A percentile compares a stretch with the other conserved stretches of the same genome.
These are phyloP conservation scores for Dothidotthia symphoricarpi DNA, from an alignment of 2,329 filamentous ascomycete species.

Conservation along the genomic window DNA sequence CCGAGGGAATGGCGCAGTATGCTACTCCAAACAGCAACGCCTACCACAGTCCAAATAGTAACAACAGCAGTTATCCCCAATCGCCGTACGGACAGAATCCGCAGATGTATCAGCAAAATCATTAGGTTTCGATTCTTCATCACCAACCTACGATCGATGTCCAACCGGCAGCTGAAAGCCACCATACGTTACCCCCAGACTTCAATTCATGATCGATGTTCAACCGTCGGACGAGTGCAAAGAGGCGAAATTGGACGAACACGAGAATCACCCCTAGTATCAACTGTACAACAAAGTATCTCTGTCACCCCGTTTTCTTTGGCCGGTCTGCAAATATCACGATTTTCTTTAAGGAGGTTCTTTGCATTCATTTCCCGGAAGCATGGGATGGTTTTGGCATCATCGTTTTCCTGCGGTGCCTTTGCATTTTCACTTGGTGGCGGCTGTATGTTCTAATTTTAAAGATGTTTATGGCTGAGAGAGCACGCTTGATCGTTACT, in stretches of 20 bases:
- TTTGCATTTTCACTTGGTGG: slow-evolving; percentile 42
- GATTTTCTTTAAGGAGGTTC: slow-evolving; percentile 27
- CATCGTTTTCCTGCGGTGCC: slow-evolving; percentile 30
- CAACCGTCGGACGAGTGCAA: too few species aligned
- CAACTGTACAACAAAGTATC: too few species aligned
- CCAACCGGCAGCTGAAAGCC: too few species aligned
- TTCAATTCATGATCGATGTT: too few species aligned
- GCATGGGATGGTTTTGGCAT: slow-evolving; percentile 16
- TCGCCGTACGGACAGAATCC: slow-evolving; percentile 52
- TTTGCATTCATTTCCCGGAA: slow-evolving; percentile 22
- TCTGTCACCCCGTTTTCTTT: slow-evolving; percentile 8
- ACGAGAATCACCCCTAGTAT: too few species aligned
- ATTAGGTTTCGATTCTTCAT: slow-evolving; percentile 17
- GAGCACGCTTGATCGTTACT: slow-evolving; percentile 9
- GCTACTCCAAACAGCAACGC: slow-evolving; percentile 42
- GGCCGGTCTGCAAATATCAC: slow-evolving; percentile 11
- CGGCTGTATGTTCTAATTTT: slow-evolving; percentile 39
- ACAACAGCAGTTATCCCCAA: slow-evolving; percentile 51
- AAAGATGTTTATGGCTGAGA: slow-evolving; percentile 31
- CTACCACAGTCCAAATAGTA: slow-evolving; percentile 45
- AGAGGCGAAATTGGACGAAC: too few species aligned
- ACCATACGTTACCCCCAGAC: too few species aligned
- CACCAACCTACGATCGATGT: neutral
- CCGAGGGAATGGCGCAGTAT: slow-evolving; percentile 53
- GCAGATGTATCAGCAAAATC: slow-evolving; percentile 50